Base-by-base conservation (phyloP, 768 basidiomycete genomes). In the Tephrocybe sp. region DNA sequence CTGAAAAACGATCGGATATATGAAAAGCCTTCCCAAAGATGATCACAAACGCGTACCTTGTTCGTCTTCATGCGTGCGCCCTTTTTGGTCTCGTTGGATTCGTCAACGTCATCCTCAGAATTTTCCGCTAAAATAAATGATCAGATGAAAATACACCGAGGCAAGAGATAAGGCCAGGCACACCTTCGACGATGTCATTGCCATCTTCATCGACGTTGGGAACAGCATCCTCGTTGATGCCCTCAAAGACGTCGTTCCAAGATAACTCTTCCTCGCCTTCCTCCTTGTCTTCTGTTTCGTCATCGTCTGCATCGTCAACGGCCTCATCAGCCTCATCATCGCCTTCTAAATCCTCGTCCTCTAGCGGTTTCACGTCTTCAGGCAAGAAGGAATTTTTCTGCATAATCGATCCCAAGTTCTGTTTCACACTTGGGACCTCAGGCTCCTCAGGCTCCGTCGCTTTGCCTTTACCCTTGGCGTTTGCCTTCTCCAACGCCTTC, bases 61-160 rank as follows among this genome's bases (percentile, higher is more conserved):
- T 85, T 92, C 1, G 97, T 98, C 60, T 82, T 96, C 91, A 96
- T 89, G 14, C 96, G 88, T 22, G 78, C 66, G 57, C 79, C 87
- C 66, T 91, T 92, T 44, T 65, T 68, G 30, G 49, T 51, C 39
- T 22, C 52, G 43, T 30, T 12, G 20, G 33, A 4, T 38, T 23
- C 46, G 50, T 54, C 63, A n/a, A 49, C 45, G 17, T 55, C 49
- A 13, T 40, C 47, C 32, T 49, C 51, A 26, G 54, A 36, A 36
- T 32, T 42, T 49, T 57, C 48, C 12, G 34, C 52, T 51, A 51
- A 33, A 54, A 38, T 19, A 44, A 38, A 5, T 51, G 6, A 44
- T 48, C 17, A 49, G 20, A 30, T 35, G 13, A 12, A 49, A 41
- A 26, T 26, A 26, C 44, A 32, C 49, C 60, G 62, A 8, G 44